phyloP scores from a whole-genome alignment of 805 yeast species.

The Yarrowia sp. region DNA sequence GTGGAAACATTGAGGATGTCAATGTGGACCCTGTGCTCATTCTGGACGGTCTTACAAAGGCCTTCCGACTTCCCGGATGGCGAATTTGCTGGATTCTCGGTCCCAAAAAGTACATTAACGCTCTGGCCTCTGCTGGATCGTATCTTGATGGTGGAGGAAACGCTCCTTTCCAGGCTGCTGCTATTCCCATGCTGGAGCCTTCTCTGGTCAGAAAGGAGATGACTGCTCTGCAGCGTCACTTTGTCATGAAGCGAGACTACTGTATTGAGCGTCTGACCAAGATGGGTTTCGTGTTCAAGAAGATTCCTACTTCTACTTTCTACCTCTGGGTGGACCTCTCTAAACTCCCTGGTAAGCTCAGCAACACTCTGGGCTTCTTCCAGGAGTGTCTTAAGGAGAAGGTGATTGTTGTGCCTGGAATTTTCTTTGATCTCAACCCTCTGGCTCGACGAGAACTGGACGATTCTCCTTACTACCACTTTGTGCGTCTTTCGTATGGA shows the following conservation, averaged over 20 bases:
- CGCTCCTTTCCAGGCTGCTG: conserved; percentile 61
- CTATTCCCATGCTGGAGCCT: conserved; percentile 55
- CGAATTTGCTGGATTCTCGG: conserved; percentile 63
- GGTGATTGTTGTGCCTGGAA: conserved; percentile 62
- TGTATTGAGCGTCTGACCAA: conserved; percentile 47
- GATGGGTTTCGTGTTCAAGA: conserved; percentile 55
- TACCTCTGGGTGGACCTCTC: conserved; percentile 58
- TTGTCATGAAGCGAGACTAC: conserved; percentile 57
- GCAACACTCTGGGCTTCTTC: conserved; percentile 60
- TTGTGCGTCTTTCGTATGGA: conserved; percentile 58
- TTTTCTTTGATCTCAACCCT: conserved; percentile 60
- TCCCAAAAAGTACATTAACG: conserved; percentile 57
- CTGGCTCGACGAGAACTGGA: conserved; percentile 47
- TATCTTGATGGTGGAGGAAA: conserved; percentile 61
- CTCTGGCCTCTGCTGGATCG: conserved; percentile 58
- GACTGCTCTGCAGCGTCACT: conserved; percentile 57
- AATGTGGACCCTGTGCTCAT: conserved; percentile 58
- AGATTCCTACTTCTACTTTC: conserved; percentile 57
- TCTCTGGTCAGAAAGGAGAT: conserved; percentile 50
- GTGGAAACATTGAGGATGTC: conserved; percentile 53
- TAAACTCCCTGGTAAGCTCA: conserved; percentile 54
- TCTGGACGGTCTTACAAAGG: conserved; percentile 59
- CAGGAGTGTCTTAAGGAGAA: conserved; percentile 61
- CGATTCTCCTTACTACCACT: conserved; percentile 60
- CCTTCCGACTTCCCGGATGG: conserved; percentile 64